Evolutionary conservation across 768 basidiomycete species (phyloP).

Genomic region (Sporobolomyces roseus): DNA sequence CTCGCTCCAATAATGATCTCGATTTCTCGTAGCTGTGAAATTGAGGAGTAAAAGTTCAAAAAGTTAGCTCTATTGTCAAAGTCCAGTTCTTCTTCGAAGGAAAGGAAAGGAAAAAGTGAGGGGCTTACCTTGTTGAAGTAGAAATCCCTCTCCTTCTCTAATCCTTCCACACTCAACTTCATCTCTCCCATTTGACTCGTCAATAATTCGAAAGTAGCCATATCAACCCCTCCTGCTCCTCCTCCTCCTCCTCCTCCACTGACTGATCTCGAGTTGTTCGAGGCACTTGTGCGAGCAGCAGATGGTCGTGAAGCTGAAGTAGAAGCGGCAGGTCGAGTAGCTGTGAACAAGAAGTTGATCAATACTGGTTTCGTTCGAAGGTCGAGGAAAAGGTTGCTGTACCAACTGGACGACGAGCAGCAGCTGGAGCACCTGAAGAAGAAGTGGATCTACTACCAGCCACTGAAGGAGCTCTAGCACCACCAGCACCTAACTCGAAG

Average conservation of each 20-base stretch:
- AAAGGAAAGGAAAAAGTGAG: not conserved
- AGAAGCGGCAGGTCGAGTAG: not conserved
- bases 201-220: constrained; percentile 64
- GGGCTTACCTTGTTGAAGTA: constrained; percentile 88
- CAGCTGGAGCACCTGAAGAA: constrained; percentile 1
- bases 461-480: constrained; percentile 11
- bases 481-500: too few species aligned
- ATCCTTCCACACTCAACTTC: constrained; percentile 72
- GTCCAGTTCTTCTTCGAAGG: not conserved
- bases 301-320: constrained; percentile 1
- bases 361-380: not conserved
- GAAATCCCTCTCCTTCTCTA: constrained; percentile 97
- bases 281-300: not conserved
- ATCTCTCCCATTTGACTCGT: constrained; percentile 78
- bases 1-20: constrained; percentile 88
- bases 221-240: constrained; percentile 47
- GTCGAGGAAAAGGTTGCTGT: too few species aligned
- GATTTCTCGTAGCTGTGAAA: constrained; percentile 77
- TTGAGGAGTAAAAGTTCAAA: too few species aligned
- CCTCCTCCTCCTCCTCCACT: too few species aligned
- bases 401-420: constrained; percentile 12
- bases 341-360: not conserved
- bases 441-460: constrained; percentile 6
- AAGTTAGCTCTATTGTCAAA: too few species aligned
- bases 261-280: too few species aligned